A percentile compares a stretch with the other conserved stretches of the same genome.
phyloP scores from a whole-genome alignment of 2,329 filamentous ascomycete species.

The Colletotrichum phormii region DNA sequence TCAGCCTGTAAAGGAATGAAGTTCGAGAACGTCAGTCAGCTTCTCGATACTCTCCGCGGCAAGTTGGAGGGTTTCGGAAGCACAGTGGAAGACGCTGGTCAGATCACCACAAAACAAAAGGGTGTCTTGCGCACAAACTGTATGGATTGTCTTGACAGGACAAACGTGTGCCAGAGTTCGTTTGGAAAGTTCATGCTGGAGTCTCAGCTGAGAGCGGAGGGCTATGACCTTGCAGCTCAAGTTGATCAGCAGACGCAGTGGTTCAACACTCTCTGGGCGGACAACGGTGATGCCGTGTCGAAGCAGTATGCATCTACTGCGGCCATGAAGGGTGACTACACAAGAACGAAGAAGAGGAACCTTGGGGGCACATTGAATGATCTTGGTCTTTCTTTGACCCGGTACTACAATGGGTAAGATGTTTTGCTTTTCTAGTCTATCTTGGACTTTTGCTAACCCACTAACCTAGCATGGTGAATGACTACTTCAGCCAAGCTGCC shows the following conservation, averaged over 20 bases:
- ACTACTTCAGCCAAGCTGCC: slow-evolving; percentile 94
- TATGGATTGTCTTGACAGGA: slow-evolving; percentile 97
- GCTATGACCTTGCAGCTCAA: slow-evolving; percentile 80
- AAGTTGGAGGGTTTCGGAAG: slow-evolving; percentile 79
- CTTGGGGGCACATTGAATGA: slow-evolving; percentile 93
- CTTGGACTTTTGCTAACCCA: slow-evolving; percentile 1
- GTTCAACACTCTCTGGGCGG: slow-evolving; percentile 98
- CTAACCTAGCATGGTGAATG: slow-evolving; percentile 86
- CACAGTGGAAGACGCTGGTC: slow-evolving; percentile 67
- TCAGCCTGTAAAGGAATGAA: slow-evolving; percentile 94
- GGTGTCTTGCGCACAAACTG: slow-evolving; percentile 95
- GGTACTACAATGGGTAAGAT: slow-evolving; percentile 74
- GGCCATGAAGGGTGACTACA: slow-evolving; percentile 97
- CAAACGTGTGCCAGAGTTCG: slow-evolving; percentile 94
- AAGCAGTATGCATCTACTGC: slow-evolving; percentile 96
- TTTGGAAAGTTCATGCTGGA: slow-evolving; percentile 88
- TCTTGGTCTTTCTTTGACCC: slow-evolving; percentile 86
- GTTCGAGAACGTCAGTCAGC: slow-evolving; percentile 90
- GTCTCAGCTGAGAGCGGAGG: slow-evolving; percentile 79
- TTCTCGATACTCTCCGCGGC: slow-evolving; percentile 77
- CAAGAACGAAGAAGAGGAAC: slow-evolving; percentile 88
- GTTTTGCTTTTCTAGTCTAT: background rate
- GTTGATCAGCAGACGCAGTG: slow-evolving; percentile 84
- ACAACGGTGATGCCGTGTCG: slow-evolving; percentile 96
- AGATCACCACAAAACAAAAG: slow-evolving; percentile 64